A percentile compares a stretch with the other conserved stretches of the same genome.
Conservation (phyloP, 2,329 filamentous ascomycete genomes). For the Xylariaceae sp. region DNA sequence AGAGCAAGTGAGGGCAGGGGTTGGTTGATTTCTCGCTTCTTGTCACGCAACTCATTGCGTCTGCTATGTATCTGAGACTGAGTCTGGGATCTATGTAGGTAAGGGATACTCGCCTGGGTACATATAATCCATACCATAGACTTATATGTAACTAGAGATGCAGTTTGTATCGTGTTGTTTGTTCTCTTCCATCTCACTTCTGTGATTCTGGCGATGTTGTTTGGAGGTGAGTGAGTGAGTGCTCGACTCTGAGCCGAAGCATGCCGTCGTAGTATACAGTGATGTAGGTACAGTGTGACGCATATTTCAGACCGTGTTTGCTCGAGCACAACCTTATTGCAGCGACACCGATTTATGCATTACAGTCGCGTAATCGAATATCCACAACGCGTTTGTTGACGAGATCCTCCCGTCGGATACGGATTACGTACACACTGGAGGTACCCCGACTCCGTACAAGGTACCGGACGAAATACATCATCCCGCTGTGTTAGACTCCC, state of each 20-base stretch:
- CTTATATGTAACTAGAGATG: constrained; percentile 9
- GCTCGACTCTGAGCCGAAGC: too few species aligned
- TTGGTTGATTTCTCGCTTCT: constrained; percentile 1
- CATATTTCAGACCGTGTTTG: background rate
- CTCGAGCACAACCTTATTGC: background rate
- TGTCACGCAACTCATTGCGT: constrained; percentile 3
- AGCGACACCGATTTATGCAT: constrained; percentile 17
- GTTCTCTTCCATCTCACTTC: background rate
- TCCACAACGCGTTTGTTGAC: too few species aligned
- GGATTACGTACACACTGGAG: constrained; percentile 10
- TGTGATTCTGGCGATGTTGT: background rate
- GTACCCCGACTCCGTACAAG: background rate
- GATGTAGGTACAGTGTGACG: too few species aligned
- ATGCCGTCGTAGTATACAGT: too few species aligned
- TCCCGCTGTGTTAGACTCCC: too few species aligned
- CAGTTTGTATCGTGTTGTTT: background rate
- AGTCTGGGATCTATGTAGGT: constrained; percentile 1
- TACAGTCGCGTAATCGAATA: constrained; percentile 22
- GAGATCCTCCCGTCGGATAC: constrained; percentile 3
- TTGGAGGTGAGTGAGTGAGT: background rate
- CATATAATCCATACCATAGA: constrained; percentile 2
- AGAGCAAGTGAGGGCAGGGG: background rate
- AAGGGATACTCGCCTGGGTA: constrained; percentile 1
- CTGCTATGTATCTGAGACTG: background rate
- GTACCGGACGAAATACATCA: background rate